These are phyloP conservation scores for Populus pruinosa DNA, from an alignment of 345 rosid species.

Conservation along the genomic window DNA sequence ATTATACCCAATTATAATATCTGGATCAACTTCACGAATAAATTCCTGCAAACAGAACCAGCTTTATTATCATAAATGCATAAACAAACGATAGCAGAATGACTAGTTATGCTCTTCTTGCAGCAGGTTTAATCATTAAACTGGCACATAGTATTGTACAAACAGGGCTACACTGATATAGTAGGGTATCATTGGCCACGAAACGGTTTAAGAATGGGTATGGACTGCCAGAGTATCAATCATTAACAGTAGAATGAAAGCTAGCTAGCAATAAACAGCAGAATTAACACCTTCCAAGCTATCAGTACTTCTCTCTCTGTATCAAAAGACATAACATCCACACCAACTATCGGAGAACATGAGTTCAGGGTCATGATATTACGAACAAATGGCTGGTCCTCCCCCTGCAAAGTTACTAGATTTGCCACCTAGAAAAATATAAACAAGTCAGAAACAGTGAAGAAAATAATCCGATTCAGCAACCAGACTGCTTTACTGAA, in stretches of 20 bases:
- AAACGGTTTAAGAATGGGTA: no score
- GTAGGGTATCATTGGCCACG: no score
- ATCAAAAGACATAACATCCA: slow-evolving; percentile 88
- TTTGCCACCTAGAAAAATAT: slow-evolving; percentile 66
- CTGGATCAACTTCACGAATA: slow-evolving; percentile 89
- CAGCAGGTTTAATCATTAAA: not conserved
- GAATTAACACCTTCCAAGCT: slow-evolving; percentile 84
- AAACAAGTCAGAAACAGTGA: slow-evolving; percentile 15
- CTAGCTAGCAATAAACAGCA: slow-evolving; percentile 14
- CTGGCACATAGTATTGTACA: not conserved
- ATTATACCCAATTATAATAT: slow-evolving; percentile 93
- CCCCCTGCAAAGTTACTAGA: slow-evolving; percentile 90
- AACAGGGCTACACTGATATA: not conserved
- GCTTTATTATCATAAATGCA: no score
- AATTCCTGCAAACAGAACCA: slow-evolving; percentile 63
- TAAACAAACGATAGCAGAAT: no score
- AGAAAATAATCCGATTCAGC: slow-evolving; percentile 6
- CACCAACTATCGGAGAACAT: slow-evolving; percentile 90
- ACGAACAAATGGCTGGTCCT: slow-evolving; percentile 75
- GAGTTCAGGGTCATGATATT: slow-evolving; percentile 97
- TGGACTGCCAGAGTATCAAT: not conserved
- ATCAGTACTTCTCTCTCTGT: slow-evolving; percentile 84
- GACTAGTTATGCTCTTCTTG: not conserved
- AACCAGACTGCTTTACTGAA: slow-evolving; percentile 6
- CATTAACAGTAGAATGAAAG: not conserved